These are phyloP conservation scores for Sphaerosporella brunnea DNA, from an alignment of 495 filamentous ascomycete genomes.

Conservation along the genomic window DNA sequence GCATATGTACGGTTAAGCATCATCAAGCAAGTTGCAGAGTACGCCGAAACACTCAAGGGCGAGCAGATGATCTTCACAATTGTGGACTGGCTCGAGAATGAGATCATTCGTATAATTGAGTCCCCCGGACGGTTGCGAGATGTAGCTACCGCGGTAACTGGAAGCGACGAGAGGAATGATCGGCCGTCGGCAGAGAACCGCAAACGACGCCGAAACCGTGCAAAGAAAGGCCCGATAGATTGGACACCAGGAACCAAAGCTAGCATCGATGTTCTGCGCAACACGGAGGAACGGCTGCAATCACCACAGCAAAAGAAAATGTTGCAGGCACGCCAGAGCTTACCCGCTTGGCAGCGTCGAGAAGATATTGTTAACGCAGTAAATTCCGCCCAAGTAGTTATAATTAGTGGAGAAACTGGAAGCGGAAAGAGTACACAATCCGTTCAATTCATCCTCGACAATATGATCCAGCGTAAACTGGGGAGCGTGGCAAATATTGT, in stretches of 20 bases:
- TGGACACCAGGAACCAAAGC: conserved; percentile 28
- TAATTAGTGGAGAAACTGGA: conserved; percentile 91
- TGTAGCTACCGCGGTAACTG: conserved; percentile 50
- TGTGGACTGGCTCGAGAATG: conserved; percentile 72
- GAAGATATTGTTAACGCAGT: conserved; percentile 59
- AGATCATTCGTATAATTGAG: conserved; percentile 57
- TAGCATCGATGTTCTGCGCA: conserved; percentile 26
- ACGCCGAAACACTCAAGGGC: conserved; percentile 53
- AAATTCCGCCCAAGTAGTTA: conserved; percentile 62
- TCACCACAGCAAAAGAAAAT: conserved; percentile 48
- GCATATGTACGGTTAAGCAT: conserved; percentile 85
- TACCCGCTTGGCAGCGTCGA: conserved; percentile 78
- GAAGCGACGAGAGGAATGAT: conserved; percentile 32
- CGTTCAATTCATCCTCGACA: conserved; percentile 88
- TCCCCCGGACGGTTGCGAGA: conserved; percentile 67
- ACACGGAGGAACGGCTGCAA: conserved; percentile 30
- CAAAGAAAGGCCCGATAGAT: conserved; percentile 22
- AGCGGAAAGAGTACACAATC: conserved; percentile 95
- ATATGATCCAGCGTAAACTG: conserved; percentile 58
- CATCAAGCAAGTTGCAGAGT: conserved; percentile 54
- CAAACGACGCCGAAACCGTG: not conserved
- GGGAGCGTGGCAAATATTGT: conserved; percentile 76
- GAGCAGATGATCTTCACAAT: conserved; percentile 80
- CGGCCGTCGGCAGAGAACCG: conserved; percentile 13
- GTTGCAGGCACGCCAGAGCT: conserved; percentile 44